Evolutionary conservation across 306 rosid genomes (phyloP).

Genomic region (Trifolium dubium): DNA sequence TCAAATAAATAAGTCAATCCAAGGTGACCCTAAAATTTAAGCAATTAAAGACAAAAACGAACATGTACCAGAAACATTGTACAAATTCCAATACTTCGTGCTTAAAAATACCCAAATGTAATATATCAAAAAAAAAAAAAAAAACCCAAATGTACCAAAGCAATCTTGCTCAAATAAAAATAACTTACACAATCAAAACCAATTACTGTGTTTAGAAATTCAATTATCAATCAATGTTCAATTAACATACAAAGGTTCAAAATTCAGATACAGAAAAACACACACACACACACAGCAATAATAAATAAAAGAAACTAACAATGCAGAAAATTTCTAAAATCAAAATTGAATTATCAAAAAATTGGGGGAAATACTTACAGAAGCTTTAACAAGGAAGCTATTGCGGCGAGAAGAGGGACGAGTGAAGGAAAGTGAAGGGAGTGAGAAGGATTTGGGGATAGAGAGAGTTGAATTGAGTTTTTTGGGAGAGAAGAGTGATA

Average conservation of each 20-base stretch:
- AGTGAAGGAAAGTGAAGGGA: slow-evolving; percentile 47
- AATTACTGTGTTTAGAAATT: background rate
- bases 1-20: background rate
- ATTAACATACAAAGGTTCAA: background rate
- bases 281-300: background rate
- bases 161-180: background rate
- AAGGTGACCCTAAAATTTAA: background rate
- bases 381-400: slow-evolving; percentile 64
- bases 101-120: background rate
- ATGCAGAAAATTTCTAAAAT: background rate
- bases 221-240: background rate
- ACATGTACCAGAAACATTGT: background rate
- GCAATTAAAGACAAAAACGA: background rate
- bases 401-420: slow-evolving; percentile 45
- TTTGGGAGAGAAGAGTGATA: slow-evolving; percentile 48
- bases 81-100: background rate
- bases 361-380: slow-evolving; percentile 39
- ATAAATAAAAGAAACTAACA: background rate
- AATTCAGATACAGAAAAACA: background rate
- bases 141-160: background rate
- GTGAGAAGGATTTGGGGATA: slow-evolving; percentile 52
- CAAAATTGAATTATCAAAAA: background rate
- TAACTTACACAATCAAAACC: background rate
- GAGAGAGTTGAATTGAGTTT: slow-evolving; percentile 47
- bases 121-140: too few species aligned